Evolutionary conservation across 768 basidiomycete genomes (phyloP).

Genomic region (Boletus tylopilopsis): DNA sequence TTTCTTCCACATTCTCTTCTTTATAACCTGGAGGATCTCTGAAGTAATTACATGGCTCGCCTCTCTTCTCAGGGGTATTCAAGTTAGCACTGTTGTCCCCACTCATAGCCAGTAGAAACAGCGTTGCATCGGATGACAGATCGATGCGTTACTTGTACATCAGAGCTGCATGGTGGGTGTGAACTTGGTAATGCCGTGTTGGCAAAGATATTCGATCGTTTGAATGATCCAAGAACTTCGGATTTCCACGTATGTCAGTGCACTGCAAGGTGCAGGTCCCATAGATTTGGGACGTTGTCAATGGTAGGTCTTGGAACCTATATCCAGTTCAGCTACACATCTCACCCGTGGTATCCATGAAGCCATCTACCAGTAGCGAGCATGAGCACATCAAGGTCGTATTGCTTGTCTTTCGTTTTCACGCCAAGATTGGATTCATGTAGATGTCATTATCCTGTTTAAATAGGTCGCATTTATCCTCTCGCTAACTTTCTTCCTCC

Average conservation of each 20-base stretch:
- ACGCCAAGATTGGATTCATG: conserved; percentile 4
- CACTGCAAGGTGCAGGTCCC: conserved; percentile 9
- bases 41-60: conserved; percentile 1
- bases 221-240: conserved; percentile 6
- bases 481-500: conserved; percentile 5
- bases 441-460: conserved; percentile 11
- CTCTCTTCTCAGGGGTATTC: conserved; percentile 9
- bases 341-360: neutral
- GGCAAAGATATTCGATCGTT: conserved; percentile 11
- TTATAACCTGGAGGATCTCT: neutral
- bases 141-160: conserved; percentile 9
- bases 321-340: neutral
- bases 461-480: conserved; percentile 7
- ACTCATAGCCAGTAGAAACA: conserved; percentile 4
- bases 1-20: conserved; percentile 13
- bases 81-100: conserved; percentile 6
- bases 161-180: conserved; percentile 5
- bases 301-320: conserved; percentile 9
- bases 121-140: neutral
- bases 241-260: conserved; percentile 8
- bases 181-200: conserved; percentile 10
- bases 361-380: neutral
- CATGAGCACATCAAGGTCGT: conserved; percentile 7
- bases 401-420: conserved; percentile 3
- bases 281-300: conserved; percentile 15